Evolutionary conservation across 371 early-diverging fungal species (phyloP).

Genomic region (Batrachochytrium dendrobatidis): DNA sequence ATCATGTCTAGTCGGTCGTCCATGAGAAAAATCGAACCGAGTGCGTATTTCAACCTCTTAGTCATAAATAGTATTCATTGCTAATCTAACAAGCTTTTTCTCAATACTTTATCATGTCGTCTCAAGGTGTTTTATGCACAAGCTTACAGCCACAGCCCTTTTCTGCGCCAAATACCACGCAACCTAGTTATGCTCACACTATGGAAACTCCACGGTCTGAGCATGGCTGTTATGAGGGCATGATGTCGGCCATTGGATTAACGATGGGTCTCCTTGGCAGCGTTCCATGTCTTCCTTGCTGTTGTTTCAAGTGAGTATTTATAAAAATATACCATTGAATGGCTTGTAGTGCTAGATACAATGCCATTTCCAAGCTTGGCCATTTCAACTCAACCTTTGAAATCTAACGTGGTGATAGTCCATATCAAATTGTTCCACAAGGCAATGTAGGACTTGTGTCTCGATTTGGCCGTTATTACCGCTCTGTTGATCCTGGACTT

Average conservation of each 20-base stretch:
- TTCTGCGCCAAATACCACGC: background rate
- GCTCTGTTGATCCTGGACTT: conserved; percentile 83
- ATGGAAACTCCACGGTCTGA: conserved; percentile 8
- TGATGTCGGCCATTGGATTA: conserved; percentile 33
- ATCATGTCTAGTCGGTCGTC: too few relatives aligned
- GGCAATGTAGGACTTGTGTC: conserved; percentile 69
- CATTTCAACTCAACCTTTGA: background rate
- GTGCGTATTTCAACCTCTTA: too few relatives aligned
- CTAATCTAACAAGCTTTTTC: too few relatives aligned
- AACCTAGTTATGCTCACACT: conserved; percentile 6
- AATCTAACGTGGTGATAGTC: too few relatives aligned
- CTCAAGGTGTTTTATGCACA: too few relatives aligned
- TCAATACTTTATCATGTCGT: too few relatives aligned
- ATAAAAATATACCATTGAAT: conserved; percentile 33
- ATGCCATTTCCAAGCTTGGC: background rate
- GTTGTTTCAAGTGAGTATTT: conserved; percentile 42
- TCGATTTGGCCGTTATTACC: conserved; percentile 78
- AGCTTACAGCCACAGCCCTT: too few relatives aligned
- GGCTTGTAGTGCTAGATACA: background rate
- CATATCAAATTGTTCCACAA: conserved; percentile 46
- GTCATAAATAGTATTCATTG: too few relatives aligned
- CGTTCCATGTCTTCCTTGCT: conserved; percentile 43
- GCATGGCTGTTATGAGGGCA: conserved; percentile 8
- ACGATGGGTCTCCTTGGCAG: conserved; percentile 40
- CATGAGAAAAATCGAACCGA: too few relatives aligned